These are phyloP conservation scores for Hortiboletus rubellus DNA, from an alignment of 1,284 basidiomycete species.

Conservation along the genomic window DNA sequence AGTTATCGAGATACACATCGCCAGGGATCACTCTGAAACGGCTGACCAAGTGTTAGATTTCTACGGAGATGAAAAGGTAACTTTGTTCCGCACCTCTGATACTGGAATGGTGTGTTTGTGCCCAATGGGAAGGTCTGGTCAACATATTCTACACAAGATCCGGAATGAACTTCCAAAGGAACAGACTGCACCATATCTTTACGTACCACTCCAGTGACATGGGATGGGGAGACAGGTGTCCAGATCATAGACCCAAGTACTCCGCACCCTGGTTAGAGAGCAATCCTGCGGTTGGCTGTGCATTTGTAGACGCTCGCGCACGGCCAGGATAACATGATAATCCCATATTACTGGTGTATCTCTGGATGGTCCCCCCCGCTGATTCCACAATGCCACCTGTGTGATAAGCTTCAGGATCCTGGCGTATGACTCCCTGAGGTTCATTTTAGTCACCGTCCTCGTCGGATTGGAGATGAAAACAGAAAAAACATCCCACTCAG, in stretches of 20 bases:
- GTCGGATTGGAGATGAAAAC: conserved; percentile 67
- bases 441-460: conserved; percentile 47
- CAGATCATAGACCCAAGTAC: conserved; percentile 64
- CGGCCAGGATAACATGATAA: conserved; percentile 68
- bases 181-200: neutral
- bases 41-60: conserved; percentile 32
- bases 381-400: conserved; percentile 67
- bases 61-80: conserved; percentile 8
- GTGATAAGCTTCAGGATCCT: conserved; percentile 9
- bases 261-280: conserved; percentile 3
- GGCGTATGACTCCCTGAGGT: neutral
- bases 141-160: conserved; percentile 51
- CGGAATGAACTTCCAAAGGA: conserved; percentile 14
- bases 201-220: conserved; percentile 49
- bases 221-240: conserved; percentile 54
- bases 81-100: conserved; percentile 45
- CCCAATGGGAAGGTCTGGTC: conserved; percentile 49
- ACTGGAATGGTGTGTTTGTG: conserved; percentile 37
- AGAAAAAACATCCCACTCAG: conserved; percentile 51
- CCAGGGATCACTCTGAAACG: conserved; percentile 57
- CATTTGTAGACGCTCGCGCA: conserved; percentile 36
- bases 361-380: conserved; percentile 44
- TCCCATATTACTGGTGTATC: conserved; percentile 63
- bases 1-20: conserved; percentile 51
- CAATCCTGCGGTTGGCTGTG: conserved; percentile 4